Conservation (phyloP, 805 yeast species). For the Kazachstania psychrophila region DNA sequence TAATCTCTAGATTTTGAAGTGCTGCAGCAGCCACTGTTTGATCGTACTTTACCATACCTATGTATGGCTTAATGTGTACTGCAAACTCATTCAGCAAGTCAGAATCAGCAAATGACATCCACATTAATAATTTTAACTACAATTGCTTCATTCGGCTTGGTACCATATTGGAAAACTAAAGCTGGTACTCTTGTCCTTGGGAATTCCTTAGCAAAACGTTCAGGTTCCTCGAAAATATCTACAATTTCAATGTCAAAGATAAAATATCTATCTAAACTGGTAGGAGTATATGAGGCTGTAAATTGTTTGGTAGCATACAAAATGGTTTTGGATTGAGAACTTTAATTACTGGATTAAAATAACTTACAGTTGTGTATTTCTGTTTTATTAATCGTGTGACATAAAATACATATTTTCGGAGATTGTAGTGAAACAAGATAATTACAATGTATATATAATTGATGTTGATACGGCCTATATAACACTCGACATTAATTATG, state of each 20-base stretch:
- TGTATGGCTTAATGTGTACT: conserved; percentile 45
- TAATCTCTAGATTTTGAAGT: conserved; percentile 30
- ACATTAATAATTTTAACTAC: too few species aligned
- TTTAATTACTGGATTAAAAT: background rate
- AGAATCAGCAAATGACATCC: conserved; percentile 60
- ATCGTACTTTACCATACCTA: conserved; percentile 64
- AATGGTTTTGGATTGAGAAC: background rate
- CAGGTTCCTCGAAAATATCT: background rate
- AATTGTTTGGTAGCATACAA: background rate
- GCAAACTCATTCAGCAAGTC: conserved; percentile 47
- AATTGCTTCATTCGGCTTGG: background rate
- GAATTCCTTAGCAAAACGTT: background rate
- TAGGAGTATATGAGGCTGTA: background rate
- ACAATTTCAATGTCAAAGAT: background rate
- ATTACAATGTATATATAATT: too few species aligned
- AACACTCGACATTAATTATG: too few species aligned
- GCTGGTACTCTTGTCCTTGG: background rate
- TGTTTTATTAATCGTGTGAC: background rate
- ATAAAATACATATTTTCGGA: background rate
- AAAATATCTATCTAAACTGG: background rate
- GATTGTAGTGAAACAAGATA: too few species aligned
- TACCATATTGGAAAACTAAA: background rate
- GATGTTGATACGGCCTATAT: too few species aligned
- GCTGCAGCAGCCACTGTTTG: conserved; percentile 48
- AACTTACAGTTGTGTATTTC: too few species aligned